Percentiles rank a stretch among this genome's conserved stretches.
Evolutionary conservation across 352 stramenopile species (phyloP).

Genomic region (Phytophthora quininea): DNA sequence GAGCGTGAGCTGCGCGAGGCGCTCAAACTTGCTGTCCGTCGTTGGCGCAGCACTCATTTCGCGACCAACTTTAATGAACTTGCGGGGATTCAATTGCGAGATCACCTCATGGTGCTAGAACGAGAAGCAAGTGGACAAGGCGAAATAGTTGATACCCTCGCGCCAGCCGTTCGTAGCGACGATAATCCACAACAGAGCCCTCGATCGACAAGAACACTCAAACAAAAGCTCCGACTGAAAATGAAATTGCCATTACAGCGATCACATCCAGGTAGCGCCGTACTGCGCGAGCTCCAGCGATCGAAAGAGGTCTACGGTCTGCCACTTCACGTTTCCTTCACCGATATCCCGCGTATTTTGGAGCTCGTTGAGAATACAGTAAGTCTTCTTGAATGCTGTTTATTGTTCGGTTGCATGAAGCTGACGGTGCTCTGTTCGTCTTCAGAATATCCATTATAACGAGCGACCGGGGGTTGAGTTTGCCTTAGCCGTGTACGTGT

Average conservation of each 20-base stretch:
- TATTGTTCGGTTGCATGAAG: slow-evolving; percentile 18
- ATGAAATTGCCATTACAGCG: slow-evolving; percentile 20
- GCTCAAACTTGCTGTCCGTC: slow-evolving; percentile 87
- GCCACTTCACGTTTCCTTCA: slow-evolving; percentile 90
- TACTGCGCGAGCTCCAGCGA: slow-evolving; percentile 41
- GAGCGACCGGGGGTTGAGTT: slow-evolving; percentile 90
- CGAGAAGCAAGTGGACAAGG: slow-evolving; percentile 22
- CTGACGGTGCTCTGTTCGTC: slow-evolving; percentile 5
- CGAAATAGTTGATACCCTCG: slow-evolving; percentile 1
- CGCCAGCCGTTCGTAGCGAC: not conserved
- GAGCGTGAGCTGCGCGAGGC: slow-evolving; percentile 80
- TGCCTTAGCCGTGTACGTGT: slow-evolving; percentile 86
- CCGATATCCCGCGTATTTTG: slow-evolving; percentile 81
- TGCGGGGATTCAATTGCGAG: slow-evolving; percentile 76
- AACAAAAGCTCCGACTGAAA: slow-evolving; percentile 34
- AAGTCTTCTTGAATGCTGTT: slow-evolving; percentile 16
- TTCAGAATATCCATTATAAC: slow-evolving; percentile 89
- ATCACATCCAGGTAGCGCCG: slow-evolving; percentile 10
- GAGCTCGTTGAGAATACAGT: slow-evolving; percentile 86
- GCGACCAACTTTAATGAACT: slow-evolving; percentile 91
- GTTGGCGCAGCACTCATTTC: slow-evolving; percentile 84
- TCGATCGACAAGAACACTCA: slow-evolving; percentile 23
- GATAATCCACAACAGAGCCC: slow-evolving; percentile 13
- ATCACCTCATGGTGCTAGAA: slow-evolving; percentile 78
- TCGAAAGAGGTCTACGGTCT: slow-evolving; percentile 77